A percentile compares a stretch with the other conserved stretches of the same genome.
These are phyloP conservation scores for Komagataella populi DNA, from an alignment of 805 yeast genomes.

Conservation along the genomic window DNA sequence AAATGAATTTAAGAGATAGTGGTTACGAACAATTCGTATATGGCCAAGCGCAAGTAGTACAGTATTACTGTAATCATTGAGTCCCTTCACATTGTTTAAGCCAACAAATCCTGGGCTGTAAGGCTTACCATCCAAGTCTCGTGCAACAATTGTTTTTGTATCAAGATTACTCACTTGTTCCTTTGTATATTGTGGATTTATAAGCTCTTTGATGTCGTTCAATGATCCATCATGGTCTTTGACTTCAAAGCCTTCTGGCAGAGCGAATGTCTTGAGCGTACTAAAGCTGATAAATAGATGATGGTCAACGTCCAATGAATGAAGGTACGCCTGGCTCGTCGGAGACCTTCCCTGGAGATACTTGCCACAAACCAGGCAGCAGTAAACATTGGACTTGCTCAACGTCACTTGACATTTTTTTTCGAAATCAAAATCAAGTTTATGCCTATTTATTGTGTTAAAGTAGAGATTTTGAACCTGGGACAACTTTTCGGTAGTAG, in stretches of 20 bases:
- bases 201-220: conserved; percentile 35
- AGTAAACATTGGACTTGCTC: conserved; percentile 47
- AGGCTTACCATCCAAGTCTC: conserved; percentile 28
- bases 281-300: conserved; percentile 47
- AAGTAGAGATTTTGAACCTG: conserved; percentile 14
- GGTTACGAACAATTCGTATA: conserved; percentile 33
- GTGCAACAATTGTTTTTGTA: conserved; percentile 8
- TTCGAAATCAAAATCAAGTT: conserved; percentile 57
- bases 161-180: conserved; percentile 19
- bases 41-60: conserved; percentile 44
- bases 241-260: conserved; percentile 51
- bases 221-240: conserved; percentile 19
- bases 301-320: conserved; percentile 49
- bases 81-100: conserved; percentile 32
- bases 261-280: conserved; percentile 31
- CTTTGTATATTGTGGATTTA: conserved; percentile 35
- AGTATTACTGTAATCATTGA: conserved; percentile 43
- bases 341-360: conserved; percentile 56
- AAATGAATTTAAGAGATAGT: conserved; percentile 18
- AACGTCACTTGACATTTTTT: conserved; percentile 53
- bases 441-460: conserved; percentile 27
- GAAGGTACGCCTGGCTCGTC: conserved; percentile 54
- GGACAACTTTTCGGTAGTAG: not conserved
- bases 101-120: conserved; percentile 60
- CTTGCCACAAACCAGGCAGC: conserved; percentile 64